Conservation (phyloP, 2,329 filamentous ascomycete genomes). For the Phialophora chinensis region DNA sequence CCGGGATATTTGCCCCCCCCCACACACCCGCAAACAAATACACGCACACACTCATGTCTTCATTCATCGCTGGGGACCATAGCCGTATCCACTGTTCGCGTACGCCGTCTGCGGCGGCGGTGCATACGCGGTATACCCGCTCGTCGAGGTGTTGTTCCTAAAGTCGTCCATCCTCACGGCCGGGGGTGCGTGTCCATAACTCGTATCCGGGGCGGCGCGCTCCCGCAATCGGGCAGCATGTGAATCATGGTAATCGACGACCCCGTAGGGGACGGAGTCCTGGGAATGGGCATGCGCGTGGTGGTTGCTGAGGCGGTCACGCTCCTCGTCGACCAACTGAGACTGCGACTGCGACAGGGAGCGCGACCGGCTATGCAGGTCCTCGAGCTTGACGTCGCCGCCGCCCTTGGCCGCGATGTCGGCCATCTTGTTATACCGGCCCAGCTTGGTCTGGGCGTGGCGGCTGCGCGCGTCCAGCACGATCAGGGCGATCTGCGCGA, state of each 20-base stretch:
- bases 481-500: slow-evolving; percentile 55
- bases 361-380: slow-evolving; percentile 37
- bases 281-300: slow-evolving; percentile 16
- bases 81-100: slow-evolving; percentile 22
- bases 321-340: no score
- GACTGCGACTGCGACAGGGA: neutral
- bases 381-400: slow-evolving; percentile 46
- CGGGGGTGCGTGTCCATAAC: slow-evolving; percentile 6
- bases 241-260: slow-evolving; percentile 22
- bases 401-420: slow-evolving; percentile 43
- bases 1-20: no score
- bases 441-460: slow-evolving; percentile 52
- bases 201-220: slow-evolving; percentile 7
- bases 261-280: slow-evolving; percentile 24
- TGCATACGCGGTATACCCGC: slow-evolving; percentile 8
- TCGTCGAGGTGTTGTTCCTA: neutral
- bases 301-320: neutral
- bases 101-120: slow-evolving; percentile 9
- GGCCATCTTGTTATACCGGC: slow-evolving; percentile 57
- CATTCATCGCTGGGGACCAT: slow-evolving; percentile 22
- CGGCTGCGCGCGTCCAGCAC: slow-evolving; percentile 59
- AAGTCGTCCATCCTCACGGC: slow-evolving; percentile 26
- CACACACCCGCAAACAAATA: no score
- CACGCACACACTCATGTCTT: neutral
- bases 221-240: slow-evolving; percentile 6